These are phyloP conservation scores for Leptographium flavum DNA, from an alignment of 2,329 filamentous ascomycete species.

Conservation along the genomic window DNA sequence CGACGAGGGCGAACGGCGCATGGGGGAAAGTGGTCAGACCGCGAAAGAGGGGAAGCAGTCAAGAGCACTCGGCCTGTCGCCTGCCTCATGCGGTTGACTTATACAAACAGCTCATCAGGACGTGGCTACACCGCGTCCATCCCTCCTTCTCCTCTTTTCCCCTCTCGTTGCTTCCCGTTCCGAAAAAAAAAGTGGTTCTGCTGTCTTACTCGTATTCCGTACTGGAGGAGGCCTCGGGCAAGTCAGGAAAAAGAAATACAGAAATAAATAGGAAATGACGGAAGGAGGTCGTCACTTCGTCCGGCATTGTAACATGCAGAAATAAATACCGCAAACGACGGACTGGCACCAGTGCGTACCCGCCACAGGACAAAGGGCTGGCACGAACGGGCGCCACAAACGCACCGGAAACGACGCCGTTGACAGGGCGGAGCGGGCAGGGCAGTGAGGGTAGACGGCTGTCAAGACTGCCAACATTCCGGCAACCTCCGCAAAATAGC, in stretches of 20 bases:
- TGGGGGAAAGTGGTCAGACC: too few species aligned
- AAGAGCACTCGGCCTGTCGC: too few species aligned
- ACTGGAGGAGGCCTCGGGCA: not conserved
- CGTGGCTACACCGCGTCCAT: too few species aligned
- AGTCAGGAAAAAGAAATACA: not conserved
- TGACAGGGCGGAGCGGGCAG: not conserved
- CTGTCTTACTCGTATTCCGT: not conserved
- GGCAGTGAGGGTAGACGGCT: too few species aligned
- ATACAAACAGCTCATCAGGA: not conserved
- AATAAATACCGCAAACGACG: not conserved
- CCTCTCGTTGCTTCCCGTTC: not conserved
- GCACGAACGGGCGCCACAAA: not conserved
- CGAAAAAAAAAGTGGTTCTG: not conserved
- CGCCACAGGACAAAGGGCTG: not conserved
- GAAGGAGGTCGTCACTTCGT: not conserved
- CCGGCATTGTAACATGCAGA: not conserved
- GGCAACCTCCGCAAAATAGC: too few species aligned
- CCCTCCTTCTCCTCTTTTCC: not conserved
- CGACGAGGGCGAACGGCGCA: not conserved
- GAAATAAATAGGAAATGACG: not conserved
- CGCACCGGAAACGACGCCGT: not conserved
- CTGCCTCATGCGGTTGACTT: too few species aligned
- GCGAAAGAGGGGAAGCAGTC: too few species aligned
- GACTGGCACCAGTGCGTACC: not conserved
- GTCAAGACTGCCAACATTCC: too few species aligned